These are phyloP conservation scores for Leucocoprinus sp. DNA, from an alignment of 768 basidiomycete genomes.

Conservation along the genomic window DNA sequence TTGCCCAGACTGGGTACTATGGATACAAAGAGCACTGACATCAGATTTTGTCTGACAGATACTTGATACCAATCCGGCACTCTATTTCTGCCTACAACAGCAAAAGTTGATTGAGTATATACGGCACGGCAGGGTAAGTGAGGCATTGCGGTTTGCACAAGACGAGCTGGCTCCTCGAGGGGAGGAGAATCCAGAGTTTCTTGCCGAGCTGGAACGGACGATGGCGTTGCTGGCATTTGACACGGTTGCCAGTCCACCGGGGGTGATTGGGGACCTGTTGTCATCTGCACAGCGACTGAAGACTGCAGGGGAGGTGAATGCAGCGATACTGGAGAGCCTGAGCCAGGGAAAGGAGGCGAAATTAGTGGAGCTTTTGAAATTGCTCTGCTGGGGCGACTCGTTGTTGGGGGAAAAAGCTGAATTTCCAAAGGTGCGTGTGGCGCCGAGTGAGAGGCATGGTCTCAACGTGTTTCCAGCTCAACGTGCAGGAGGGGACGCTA, in stretches of 20 bases:
- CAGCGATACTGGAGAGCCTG: slow-evolving; percentile 86
- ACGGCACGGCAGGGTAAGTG: slow-evolving; percentile 66
- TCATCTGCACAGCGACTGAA: slow-evolving; percentile 84
- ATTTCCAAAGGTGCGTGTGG: slow-evolving; percentile 59
- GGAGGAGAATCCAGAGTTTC: slow-evolving; percentile 90
- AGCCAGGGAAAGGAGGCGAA: slow-evolving; percentile 93
- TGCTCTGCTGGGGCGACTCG: slow-evolving; percentile 84
- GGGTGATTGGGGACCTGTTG: slow-evolving; percentile 69
- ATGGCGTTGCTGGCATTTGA: slow-evolving; percentile 91
- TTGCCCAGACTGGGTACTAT: slow-evolving; percentile 9
- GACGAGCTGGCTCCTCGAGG: slow-evolving; percentile 90
- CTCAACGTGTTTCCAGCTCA: slow-evolving; percentile 11
- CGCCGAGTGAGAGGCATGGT: slow-evolving; percentile 1
- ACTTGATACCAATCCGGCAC: slow-evolving; percentile 85
- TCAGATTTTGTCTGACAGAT: slow-evolving; percentile 49
- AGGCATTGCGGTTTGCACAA: slow-evolving; percentile 88
- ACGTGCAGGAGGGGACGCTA: slow-evolving; percentile 22
- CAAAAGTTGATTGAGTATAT: slow-evolving; percentile 95
- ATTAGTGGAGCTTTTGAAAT: slow-evolving; percentile 69
- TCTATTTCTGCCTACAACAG: slow-evolving; percentile 95
- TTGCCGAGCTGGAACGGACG: slow-evolving; percentile 85
- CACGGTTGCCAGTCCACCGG: slow-evolving; percentile 47
- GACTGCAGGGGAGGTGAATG: slow-evolving; percentile 94
- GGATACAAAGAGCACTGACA: slow-evolving; percentile 12
- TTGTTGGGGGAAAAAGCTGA: slow-evolving; percentile 71